Percentiles rank a stretch among this genome's conserved stretches.
Evolutionary conservation across 2,329 filamentous ascomycete genomes (phyloP).

Genomic region (Trichoderma lentiforme): DNA sequence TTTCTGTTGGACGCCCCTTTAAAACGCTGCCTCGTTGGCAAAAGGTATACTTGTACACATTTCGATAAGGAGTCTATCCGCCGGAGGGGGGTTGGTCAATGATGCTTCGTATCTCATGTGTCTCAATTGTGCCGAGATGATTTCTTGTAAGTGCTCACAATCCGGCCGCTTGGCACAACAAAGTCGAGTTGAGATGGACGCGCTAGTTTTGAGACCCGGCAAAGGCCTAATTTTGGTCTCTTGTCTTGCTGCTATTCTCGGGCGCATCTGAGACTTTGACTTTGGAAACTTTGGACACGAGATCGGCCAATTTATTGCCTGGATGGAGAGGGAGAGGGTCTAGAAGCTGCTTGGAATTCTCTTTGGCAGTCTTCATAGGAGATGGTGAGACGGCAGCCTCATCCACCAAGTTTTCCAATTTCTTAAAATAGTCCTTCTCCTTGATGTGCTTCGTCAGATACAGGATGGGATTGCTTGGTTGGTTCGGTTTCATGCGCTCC

Average conservation of each 20-base stretch:
- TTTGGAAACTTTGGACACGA: constrained; percentile 20
- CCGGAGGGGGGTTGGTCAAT: background rate
- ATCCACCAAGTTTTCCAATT: constrained; percentile 37
- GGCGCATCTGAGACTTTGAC: constrained; percentile 17
- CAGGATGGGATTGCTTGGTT: constrained; percentile 40
- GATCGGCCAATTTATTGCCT: constrained; percentile 17
- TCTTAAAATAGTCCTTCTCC: constrained; percentile 40
- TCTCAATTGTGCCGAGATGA: background rate
- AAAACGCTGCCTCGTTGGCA: background rate
- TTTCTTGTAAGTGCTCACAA: background rate
- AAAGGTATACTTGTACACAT: background rate
- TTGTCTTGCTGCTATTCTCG: constrained; percentile 10
- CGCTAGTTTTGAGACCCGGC: background rate
- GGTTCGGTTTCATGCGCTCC: constrained; percentile 59
- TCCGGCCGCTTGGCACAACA: background rate
- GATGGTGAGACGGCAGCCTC: constrained; percentile 25
- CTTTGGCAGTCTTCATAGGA: constrained; percentile 15
- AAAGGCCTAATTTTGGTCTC: background rate
- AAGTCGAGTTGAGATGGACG: background rate
- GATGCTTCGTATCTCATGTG: background rate
- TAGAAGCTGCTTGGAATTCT: constrained; percentile 20
- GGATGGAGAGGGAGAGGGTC: constrained; percentile 13
- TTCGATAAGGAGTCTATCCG: background rate
- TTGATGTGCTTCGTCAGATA: constrained; percentile 50
- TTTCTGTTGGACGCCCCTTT: constrained; percentile 4